Conservation (phyloP, 768 basidiomycete genomes). For the Mycena indigotica region DNA sequence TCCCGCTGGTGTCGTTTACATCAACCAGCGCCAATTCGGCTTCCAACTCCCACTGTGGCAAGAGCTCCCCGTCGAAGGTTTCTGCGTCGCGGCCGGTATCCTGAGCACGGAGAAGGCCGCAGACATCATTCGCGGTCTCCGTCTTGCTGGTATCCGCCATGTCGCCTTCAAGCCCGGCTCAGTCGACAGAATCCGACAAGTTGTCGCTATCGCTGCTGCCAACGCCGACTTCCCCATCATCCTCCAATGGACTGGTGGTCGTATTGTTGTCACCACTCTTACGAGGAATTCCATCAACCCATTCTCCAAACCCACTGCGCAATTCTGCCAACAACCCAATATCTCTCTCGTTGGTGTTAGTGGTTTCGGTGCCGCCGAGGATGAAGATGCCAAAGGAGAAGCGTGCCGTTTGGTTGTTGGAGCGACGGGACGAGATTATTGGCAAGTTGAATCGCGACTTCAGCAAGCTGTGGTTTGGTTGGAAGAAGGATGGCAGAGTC, state of each 20-base stretch:
- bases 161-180: conserved; percentile 98
- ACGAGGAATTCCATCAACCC: conserved; percentile 98
- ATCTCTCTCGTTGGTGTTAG: conserved; percentile 91
- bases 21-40: conserved; percentile 95
- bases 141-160: conserved; percentile 87
- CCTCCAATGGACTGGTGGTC: conserved; percentile 98
- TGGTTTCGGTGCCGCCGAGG: conserved; percentile 93
- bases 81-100: conserved; percentile 97
- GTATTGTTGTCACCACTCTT: conserved; percentile 98
- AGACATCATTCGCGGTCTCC: conserved; percentile 89
- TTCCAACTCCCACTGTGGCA: conserved; percentile 99
- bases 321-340: conserved; percentile 87
- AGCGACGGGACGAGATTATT: conserved; percentile 88
- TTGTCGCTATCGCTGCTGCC: conserved; percentile 90
- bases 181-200: conserved; percentile 95
- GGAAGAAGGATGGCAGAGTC: conserved; percentile 90
- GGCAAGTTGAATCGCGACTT: conserved; percentile 92
- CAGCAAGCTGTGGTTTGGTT: conserved; percentile 94
- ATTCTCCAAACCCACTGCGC: conserved; percentile 85
- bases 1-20: conserved; percentile 92
- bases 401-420: conserved; percentile 81
- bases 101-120: conserved; percentile 95
- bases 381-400: conserved; percentile 97
- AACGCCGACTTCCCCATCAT: conserved; percentile 97
- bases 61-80: conserved; percentile 94